phyloP scores from a whole-genome alignment of 2,329 filamentous ascomycete species.

The Volutella citrinella region DNA sequence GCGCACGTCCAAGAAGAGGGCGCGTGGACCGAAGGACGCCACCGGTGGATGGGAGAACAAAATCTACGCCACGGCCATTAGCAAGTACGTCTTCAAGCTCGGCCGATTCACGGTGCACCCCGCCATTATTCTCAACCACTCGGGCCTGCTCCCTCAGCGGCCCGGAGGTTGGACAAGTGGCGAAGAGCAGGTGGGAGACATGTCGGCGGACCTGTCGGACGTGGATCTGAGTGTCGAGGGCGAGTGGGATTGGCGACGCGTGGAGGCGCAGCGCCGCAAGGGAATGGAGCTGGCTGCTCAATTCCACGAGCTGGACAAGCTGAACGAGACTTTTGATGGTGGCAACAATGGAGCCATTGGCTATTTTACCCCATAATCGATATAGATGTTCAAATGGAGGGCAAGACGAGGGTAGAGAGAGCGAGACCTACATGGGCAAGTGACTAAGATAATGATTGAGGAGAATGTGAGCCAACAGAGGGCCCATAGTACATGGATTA shows the following conservation, averaged over 20 bases:
- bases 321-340: constrained; percentile 51
- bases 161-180: constrained; percentile 62
- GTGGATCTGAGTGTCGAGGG: constrained; percentile 32
- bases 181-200: constrained; percentile 39
- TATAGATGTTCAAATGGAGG: constrained; percentile 14
- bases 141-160: constrained; percentile 69
- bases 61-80: constrained; percentile 68
- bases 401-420: neutral
- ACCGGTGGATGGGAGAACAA: constrained; percentile 55
- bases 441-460: neutral
- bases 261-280: constrained; percentile 53
- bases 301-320: constrained; percentile 55
- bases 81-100: constrained; percentile 81
- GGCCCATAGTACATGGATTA: neutral
- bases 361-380: constrained; percentile 39
- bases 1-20: constrained; percentile 39
- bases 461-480: neutral
- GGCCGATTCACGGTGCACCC: constrained; percentile 82
- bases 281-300: constrained; percentile 54
- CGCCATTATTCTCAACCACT: constrained; percentile 64
- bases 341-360: constrained; percentile 51
- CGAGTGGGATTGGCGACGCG: constrained; percentile 56
- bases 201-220: constrained; percentile 35
- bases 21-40: constrained; percentile 35
- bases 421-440: neutral